Evolutionary conservation across 164 flowering plant genomes (phyloP).

Genomic region (Cinnamomum micranthum): DNA sequence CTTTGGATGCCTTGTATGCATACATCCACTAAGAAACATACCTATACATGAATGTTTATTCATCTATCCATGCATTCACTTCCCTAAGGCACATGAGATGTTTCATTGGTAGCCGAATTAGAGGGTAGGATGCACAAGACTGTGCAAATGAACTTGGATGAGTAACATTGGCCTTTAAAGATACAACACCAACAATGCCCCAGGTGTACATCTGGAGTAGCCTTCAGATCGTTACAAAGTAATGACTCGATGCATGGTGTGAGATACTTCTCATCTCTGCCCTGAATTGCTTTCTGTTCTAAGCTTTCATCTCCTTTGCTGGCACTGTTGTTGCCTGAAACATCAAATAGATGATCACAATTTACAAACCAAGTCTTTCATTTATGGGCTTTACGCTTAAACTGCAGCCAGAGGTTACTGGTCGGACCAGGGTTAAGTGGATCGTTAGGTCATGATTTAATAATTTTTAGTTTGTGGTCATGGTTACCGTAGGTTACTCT

Average conservation of each 20-base stretch:
- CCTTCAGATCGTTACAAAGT: neutral
- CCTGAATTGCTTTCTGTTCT: neutral
- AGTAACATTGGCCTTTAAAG: neutral
- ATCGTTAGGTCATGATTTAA: neutral
- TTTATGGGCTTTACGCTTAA: neutral
- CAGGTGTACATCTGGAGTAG: neutral
- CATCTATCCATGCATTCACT: no score
- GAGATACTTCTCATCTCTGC: neutral
- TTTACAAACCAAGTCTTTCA: neutral
- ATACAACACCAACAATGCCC: slow-evolving; percentile 6
- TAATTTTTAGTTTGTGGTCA: no score
- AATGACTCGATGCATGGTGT: slow-evolving; percentile 1
- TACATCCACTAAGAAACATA: neutral
- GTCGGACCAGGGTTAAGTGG: neutral
- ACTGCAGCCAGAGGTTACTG: neutral
- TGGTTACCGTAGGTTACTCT: neutral
- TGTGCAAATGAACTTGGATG: neutral
- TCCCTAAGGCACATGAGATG: neutral
- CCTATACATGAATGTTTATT: neutral
- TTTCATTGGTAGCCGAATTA: neutral
- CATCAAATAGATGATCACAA: neutral
- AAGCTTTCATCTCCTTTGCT: neutral
- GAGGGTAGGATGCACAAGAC: neutral
- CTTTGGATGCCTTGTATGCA: neutral
- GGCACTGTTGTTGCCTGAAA: neutral